Evolutionary conservation across 768 basidiomycete species (phyloP).

Genomic region (Kwoniella botswanensis): DNA sequence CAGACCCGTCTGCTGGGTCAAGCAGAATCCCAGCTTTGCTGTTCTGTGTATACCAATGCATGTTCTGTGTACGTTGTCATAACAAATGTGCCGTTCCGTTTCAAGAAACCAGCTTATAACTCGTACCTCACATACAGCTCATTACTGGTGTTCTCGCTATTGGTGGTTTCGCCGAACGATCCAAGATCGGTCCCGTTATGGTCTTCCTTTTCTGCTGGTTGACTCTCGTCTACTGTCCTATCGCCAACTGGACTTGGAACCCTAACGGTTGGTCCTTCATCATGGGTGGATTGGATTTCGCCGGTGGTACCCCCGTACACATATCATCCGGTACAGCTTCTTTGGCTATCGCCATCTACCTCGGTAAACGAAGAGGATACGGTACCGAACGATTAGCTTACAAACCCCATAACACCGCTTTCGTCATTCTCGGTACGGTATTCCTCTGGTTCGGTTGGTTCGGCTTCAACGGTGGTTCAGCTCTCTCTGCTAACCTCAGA

Average conservation of each 20-base stretch:
- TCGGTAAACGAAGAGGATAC: constrained; percentile 74
- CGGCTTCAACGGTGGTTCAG: constrained; percentile 90
- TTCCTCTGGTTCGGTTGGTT: constrained; percentile 84
- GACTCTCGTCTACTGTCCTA: constrained; percentile 83
- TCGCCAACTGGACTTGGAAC: constrained; percentile 79
- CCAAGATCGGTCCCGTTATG: constrained; percentile 76
- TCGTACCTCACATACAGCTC: constrained; percentile 15
- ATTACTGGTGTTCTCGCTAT: constrained; percentile 58
- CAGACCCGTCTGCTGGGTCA: constrained; percentile 74
- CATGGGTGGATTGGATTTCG: constrained; percentile 80
- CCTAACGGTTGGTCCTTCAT: constrained; percentile 79
- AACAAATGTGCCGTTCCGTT: neutral
- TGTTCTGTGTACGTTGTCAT: constrained; percentile 47
- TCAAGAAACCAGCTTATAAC: too few species aligned
- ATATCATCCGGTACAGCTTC: constrained; percentile 70
- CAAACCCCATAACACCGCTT: constrained; percentile 83
- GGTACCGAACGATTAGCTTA: constrained; percentile 63
- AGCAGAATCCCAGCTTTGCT: constrained; percentile 80
- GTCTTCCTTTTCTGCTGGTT: constrained; percentile 82
- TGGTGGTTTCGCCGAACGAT: constrained; percentile 78
- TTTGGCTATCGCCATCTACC: constrained; percentile 82
- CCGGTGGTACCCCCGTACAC: constrained; percentile 64
- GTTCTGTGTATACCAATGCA: constrained; percentile 72
- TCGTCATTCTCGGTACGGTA: constrained; percentile 81
- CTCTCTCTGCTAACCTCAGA: constrained; percentile 79